Evolutionary conservation across 148 eudicot species (phyloP), one percentile per base, ranked within the genome.

Genomic region (Chenopodium quinoa): DNA sequence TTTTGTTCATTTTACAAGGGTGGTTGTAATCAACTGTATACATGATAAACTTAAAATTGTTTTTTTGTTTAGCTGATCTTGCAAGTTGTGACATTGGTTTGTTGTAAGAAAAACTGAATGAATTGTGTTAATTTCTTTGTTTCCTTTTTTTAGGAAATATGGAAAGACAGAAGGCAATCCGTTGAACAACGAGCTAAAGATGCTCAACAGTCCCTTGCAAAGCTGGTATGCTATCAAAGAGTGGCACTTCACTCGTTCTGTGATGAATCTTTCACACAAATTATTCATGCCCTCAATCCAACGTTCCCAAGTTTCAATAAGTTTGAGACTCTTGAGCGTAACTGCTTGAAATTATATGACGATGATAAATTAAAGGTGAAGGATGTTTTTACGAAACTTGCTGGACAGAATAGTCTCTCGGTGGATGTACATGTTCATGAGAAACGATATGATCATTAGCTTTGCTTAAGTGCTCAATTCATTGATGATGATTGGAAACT

Each of bases 401-500:
- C 46, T 67, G 85, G 79, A 32, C 66, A 63, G 23, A 75, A 75
- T 20, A 75, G 85, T 62, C 75, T 83, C 4, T 79, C 82, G 7
- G 44, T 40, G 44, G 44, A 40, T 40, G 44, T 40, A 40, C 44
- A 40, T 40, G 44, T 40, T 6, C 44, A 40, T 5, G 44, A 40
- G 44, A 40, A 40, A 40, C 44, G 4, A 60, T 75, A 2, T 34
- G 34, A 34, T 10, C 16, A 31, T 0, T 74, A 78, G 52, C 13
- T 63, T 27, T 50, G 86, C 37, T 27, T 84, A 22, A 71, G 20
- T 68, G 83, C 73, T 4, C 83, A 80, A 0, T 84, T 84, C 27
- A 80, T 84, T 27, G 73, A 84, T 27, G 71, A 79, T 73, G 75
- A 83, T 44, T 83, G 85, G 79, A 79, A 83, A 46, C 17, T 83